Conservation (phyloP, 257 asterid genomes). For the Solanum pennellii region DNA sequence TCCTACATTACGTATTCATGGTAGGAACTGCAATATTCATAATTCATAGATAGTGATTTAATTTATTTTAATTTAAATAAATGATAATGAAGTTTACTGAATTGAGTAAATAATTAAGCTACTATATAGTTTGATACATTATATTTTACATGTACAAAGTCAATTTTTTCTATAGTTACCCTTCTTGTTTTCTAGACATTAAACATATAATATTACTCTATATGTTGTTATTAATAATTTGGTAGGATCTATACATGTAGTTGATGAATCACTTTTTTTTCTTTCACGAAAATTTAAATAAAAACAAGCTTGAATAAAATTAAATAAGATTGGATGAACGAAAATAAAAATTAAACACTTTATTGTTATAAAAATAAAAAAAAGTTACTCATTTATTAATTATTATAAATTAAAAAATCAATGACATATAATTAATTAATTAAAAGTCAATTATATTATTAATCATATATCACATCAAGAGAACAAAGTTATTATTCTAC, state of each 20-base stretch:
- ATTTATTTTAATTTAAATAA: background rate
- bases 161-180: background rate
- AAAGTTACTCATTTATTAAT: too few relatives aligned
- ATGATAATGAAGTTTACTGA: background rate
- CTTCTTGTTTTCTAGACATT: background rate
- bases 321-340: too few relatives aligned
- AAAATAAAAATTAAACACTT: too few relatives aligned
- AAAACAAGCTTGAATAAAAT: fast-evolving
- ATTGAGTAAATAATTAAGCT: background rate
- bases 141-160: background rate
- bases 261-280: background rate
- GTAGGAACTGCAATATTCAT: background rate
- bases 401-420: background rate
- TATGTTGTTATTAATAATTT: too few relatives aligned
- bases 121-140: background rate
- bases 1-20: background rate
- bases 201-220: background rate
- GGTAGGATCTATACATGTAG: too few relatives aligned
- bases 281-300: too few relatives aligned
- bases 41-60: background rate
- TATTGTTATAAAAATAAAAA: too few relatives aligned
- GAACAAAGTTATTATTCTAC: background rate
- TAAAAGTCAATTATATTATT: background rate
- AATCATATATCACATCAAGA: background rate
- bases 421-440: background rate